Percentiles rank a stretch among this genome's conserved stretches.
These are phyloP conservation scores for Coemansia sp. DNA, from an alignment of 192 early-diverging fungal species.

Conservation along the genomic window DNA sequence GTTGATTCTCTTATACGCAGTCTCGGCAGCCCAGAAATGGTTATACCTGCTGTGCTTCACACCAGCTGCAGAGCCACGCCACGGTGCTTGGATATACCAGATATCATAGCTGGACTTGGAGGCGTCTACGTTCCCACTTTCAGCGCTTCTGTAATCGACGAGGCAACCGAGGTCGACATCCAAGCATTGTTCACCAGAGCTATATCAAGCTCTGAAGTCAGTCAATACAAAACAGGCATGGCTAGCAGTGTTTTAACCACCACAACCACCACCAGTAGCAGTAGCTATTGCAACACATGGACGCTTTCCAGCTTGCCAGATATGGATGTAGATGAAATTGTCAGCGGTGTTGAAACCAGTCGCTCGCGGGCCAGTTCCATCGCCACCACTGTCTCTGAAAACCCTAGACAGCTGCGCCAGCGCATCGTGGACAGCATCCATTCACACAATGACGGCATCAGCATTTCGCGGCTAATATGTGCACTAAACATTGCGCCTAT, in stretches of 20 bases:
- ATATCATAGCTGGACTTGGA: conserved; percentile 35
- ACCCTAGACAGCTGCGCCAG: not conserved
- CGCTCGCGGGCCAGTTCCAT: conserved; percentile 38
- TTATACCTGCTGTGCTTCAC: not conserved
- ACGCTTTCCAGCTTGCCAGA: conserved; percentile 6
- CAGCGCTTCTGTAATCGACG: conserved; percentile 10
- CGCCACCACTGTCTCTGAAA: not conserved
- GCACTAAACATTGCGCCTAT: conserved; percentile 39
- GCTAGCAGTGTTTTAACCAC: not conserved
- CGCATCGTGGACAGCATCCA: not conserved
- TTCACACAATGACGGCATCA: conserved; percentile 8
- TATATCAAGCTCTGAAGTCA: not conserved
- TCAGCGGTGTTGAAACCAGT: conserved; percentile 3
- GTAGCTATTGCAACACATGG: not conserved
- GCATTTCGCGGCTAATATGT: conserved; percentile 31
- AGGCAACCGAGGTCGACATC: conserved; percentile 14
- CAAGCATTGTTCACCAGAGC: conserved; percentile 17
- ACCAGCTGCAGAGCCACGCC: not conserved
- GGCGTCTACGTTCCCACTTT: conserved; percentile 33
- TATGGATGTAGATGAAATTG: conserved; percentile 41
- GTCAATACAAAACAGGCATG: not conserved
- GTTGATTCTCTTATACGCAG: not conserved
- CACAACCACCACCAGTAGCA: not conserved
- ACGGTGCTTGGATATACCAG: conserved; percentile 12
- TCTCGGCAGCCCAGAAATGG: not conserved